Evolutionary conservation across 345 rosid genomes (phyloP).

Genomic region (Ceriops tagal): DNA sequence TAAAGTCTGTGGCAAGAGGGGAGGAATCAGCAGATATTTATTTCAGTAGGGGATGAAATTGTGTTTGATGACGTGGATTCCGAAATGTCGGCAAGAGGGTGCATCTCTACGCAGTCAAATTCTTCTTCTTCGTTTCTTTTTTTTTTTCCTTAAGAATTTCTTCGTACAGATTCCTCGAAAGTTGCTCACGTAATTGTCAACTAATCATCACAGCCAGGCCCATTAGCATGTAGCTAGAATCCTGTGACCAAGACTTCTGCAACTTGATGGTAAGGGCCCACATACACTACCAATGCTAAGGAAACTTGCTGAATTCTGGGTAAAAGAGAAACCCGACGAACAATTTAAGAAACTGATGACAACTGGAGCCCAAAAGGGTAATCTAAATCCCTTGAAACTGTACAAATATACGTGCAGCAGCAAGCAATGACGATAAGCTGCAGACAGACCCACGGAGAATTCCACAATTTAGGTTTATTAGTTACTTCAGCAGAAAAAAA

Average conservation of each 20-base stretch:
- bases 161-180: constrained; percentile 39
- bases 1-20: neutral
- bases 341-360: no score
- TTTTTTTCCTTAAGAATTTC: no score
- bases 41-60: constrained; percentile 22
- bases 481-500: no score
- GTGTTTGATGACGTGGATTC: constrained; percentile 40
- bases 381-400: no score
- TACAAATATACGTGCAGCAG: no score
- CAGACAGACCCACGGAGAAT: no score
- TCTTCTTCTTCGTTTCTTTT: constrained; percentile 8
- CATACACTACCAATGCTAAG: neutral
- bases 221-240: constrained; percentile 34
- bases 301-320: no score
- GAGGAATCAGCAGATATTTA: constrained; percentile 35
- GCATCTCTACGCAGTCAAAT: constrained; percentile 7
- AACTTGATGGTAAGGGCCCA: constrained; percentile 26
- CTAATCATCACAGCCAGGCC: constrained; percentile 52
- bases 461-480: no score
- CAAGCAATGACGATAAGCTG: no score
- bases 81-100: constrained; percentile 18
- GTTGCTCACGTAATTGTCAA: constrained; percentile 42
- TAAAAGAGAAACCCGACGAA: no score
- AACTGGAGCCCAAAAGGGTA: no score
- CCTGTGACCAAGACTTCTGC: constrained; percentile 33